Percentiles rank a stretch among this genome's conserved stretches.
These are phyloP conservation scores for Penicillium sp. DNA, from an alignment of 2,329 filamentous ascomycete species.

Conservation along the genomic window DNA sequence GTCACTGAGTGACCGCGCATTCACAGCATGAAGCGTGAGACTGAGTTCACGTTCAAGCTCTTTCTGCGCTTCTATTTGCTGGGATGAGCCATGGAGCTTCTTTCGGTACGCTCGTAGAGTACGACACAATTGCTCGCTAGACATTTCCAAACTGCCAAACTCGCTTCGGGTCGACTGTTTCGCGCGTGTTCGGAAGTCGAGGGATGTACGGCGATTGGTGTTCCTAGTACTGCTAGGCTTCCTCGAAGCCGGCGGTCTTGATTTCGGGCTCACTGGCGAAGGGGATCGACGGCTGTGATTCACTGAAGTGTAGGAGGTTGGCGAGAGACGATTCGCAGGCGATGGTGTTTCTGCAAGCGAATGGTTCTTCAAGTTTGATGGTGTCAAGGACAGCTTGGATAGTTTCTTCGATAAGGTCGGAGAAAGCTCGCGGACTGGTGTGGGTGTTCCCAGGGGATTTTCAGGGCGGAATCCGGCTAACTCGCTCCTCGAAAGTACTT, in stretches of 20 bases:
- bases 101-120: conserved; percentile 60
- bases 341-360: conserved; percentile 33
- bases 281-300: conserved; percentile 36
- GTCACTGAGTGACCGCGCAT: conserved; percentile 30
- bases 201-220: conserved; percentile 46
- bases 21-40: conserved; percentile 38
- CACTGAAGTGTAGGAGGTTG: conserved; percentile 25
- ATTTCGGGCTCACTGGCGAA: conserved; percentile 41
- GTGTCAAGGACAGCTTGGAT: conserved; percentile 53
- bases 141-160: conserved; percentile 50
- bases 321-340: conserved; percentile 32
- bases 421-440: conserved; percentile 46
- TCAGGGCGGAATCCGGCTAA: conserved; percentile 70
- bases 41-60: conserved; percentile 61
- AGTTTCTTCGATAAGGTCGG: conserved; percentile 55
- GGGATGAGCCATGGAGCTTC: conserved; percentile 52
- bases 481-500: conserved; percentile 83
- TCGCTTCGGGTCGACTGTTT: conserved; percentile 42
- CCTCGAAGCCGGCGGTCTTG: conserved; percentile 25
- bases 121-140: conserved; percentile 59
- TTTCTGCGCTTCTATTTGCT: conserved; percentile 50
- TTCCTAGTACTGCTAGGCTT: conserved; percentile 31
- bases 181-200: conserved; percentile 51
- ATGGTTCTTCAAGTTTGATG: conserved; percentile 32
- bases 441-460: conserved; percentile 44